Conservation (phyloP, 2,329 filamentous ascomycete species). For the Colletotrichum liaoningense region DNA sequence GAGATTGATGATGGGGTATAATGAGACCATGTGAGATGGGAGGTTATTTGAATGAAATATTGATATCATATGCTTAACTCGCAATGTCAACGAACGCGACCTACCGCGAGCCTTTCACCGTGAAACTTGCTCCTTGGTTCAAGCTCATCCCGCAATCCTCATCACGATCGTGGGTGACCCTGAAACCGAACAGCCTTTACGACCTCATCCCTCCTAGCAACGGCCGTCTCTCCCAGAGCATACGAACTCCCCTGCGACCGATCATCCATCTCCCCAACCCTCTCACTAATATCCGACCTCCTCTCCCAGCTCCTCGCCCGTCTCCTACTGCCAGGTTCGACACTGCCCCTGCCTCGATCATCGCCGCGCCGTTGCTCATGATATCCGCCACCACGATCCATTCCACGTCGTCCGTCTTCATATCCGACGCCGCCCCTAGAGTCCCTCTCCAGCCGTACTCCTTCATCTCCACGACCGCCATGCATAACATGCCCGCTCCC, state of each 20-base stretch:
- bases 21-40: slow-evolving; percentile 25
- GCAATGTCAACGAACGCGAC: too few species aligned
- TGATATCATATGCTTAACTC: neutral
- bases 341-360: neutral
- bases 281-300: slow-evolving; percentile 15
- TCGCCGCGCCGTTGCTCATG: neutral
- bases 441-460: neutral
- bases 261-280: slow-evolving; percentile 26
- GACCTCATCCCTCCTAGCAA: slow-evolving; percentile 1
- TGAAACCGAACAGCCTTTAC: neutral
- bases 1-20: slow-evolving; percentile 5
- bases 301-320: slow-evolving; percentile 15
- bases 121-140: too few species aligned
- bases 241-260: slow-evolving; percentile 14
- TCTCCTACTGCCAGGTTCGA: neutral
- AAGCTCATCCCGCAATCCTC: neutral
- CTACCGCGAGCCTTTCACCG: too few species aligned
- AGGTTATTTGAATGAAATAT: slow-evolving; percentile 12
- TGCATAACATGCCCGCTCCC: neutral
- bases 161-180: neutral
- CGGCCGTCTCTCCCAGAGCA: neutral
- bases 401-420: neutral
- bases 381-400: neutral
- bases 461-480: neutral
- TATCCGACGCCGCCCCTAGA: neutral